Evolutionary conservation across 2,329 filamentous ascomycete species (phyloP).

Genomic region (Ciborinia camelliae): DNA sequence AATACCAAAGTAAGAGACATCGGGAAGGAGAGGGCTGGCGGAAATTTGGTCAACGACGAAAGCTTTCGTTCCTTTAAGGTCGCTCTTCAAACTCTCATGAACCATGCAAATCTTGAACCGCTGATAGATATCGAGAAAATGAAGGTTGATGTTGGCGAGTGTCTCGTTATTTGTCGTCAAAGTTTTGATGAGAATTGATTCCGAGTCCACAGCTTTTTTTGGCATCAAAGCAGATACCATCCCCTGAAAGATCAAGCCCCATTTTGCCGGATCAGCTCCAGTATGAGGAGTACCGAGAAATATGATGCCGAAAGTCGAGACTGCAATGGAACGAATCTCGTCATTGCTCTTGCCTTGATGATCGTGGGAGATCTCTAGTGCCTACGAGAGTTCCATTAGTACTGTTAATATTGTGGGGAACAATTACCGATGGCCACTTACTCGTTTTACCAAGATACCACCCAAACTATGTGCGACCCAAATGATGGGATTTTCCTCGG

Average conservation of each 20-base stretch:
- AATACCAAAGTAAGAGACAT: slow-evolving; percentile 71
- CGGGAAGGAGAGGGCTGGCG: slow-evolving; percentile 65
- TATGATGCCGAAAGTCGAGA: slow-evolving; percentile 72
- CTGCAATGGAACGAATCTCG: slow-evolving; percentile 63
- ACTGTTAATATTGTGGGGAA: background rate
- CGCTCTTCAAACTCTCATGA: slow-evolving; percentile 70
- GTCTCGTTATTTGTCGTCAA: slow-evolving; percentile 73
- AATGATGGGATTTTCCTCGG: slow-evolving; percentile 63
- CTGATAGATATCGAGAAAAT: slow-evolving; percentile 68
- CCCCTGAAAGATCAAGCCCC: slow-evolving; percentile 64
- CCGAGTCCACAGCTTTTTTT: slow-evolving; percentile 62
- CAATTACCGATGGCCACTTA: background rate
- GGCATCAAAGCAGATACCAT: slow-evolving; percentile 65
- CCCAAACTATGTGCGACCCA: slow-evolving; percentile 74
- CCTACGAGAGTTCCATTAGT: slow-evolving; percentile 30
- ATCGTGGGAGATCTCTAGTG: slow-evolving; percentile 64
- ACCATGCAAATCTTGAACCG: slow-evolving; percentile 73
- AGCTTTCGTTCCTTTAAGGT: slow-evolving; percentile 59
- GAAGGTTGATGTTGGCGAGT: slow-evolving; percentile 68
- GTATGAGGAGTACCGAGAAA: slow-evolving; percentile 76
- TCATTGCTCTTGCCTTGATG: slow-evolving; percentile 57
- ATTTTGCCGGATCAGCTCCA: slow-evolving; percentile 65
- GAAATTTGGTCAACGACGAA: slow-evolving; percentile 68
- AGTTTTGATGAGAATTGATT: slow-evolving; percentile 64
- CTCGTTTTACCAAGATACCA: slow-evolving; percentile 66